Base-by-base conservation (phyloP, 1,139 yeast genomes). In the Geotrichum histeridarum region DNA sequence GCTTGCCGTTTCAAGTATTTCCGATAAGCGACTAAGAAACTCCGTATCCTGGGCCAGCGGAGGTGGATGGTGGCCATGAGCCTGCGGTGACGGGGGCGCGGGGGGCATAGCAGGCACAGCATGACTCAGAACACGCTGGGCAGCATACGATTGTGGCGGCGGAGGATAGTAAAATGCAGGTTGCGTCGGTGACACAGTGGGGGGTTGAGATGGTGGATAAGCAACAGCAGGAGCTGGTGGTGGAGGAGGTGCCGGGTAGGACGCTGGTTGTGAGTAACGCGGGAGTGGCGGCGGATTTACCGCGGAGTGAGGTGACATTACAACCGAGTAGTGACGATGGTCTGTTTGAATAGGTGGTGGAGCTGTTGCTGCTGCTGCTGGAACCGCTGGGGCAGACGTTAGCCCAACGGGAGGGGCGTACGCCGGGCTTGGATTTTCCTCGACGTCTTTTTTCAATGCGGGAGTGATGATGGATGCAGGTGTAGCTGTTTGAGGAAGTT, bases 1-100 rank as follows among this genome's bases (percentile, higher is more conserved):
- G 30, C 47, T 38, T 8, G 55, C 52, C 8, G 55, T 53, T 15
- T 53, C 55, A 12, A 53, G 18, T 3, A 49, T 42, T 12, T 53
- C 55, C 15, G 52, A 17, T 8, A 53, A 17, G 7, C 51, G 51
- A 4, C 31, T 36, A 12, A 43, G 32, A 48, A 53, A 53, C 42
- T 53, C 55, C 8, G 50, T 33, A 22, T 53, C 55, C 8, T 48
- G 51, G 17, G 46, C 33, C 18, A 48, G 14, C 15, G 38, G 47
- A 30, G 39, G 18, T 7, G 45, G 45, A 2, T 18, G 51, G 12
- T 27, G 51, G 14, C 32, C 22, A 37, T 38, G 39, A 5, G 15
- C 39, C 12, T 44, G 50, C 9, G 49, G 36, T 2, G 54, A 44
- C 17, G 15, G 48, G 5, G 42, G 53, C n/a, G 48, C 27, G n/a